These are phyloP conservation scores for Fraxinus platypoda DNA, from an alignment of 305 asterid genomes.

Conservation along the genomic window DNA sequence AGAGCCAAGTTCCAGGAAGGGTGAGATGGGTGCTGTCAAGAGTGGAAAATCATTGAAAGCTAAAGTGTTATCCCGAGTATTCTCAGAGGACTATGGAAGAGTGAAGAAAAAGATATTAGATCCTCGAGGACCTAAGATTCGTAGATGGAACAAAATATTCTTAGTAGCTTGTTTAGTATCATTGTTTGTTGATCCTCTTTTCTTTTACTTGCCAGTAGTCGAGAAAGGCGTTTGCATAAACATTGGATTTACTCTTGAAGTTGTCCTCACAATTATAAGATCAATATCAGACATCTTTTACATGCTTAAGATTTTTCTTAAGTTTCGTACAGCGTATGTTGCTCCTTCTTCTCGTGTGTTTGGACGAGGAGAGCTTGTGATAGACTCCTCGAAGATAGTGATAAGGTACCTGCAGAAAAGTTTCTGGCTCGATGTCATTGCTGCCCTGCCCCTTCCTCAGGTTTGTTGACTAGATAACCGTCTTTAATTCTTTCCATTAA, in stretches of 20 bases:
- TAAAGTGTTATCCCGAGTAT: slow-evolving; percentile 77
- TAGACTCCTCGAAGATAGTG: slow-evolving; percentile 70
- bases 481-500: neutral
- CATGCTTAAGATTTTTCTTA: slow-evolving; percentile 62
- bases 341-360: slow-evolving; percentile 97
- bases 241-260: slow-evolving; percentile 57
- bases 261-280: slow-evolving; percentile 62
- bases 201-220: slow-evolving; percentile 77
- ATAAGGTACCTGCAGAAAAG: slow-evolving; percentile 47
- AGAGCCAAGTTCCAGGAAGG: slow-evolving; percentile 39
- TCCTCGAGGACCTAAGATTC: slow-evolving; percentile 76
- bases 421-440: slow-evolving; percentile 68
- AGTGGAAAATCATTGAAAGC: slow-evolving; percentile 59
- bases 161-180: slow-evolving; percentile 77
- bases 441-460: slow-evolving; percentile 97
- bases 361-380: slow-evolving; percentile 95
- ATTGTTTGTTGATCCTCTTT: slow-evolving; percentile 83
- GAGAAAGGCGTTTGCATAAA: slow-evolving; percentile 55
- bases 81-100: slow-evolving; percentile 85
- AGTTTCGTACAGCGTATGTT: slow-evolving; percentile 74
- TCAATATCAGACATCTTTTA: slow-evolving; percentile 74
- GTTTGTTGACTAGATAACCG: slow-evolving; percentile 34
- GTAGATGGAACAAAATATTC: slow-evolving; percentile 73
- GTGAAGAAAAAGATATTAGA: slow-evolving; percentile 71
- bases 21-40: slow-evolving; percentile 27